Base-by-base conservation (phyloP, 441 rosid species). In the Jatropha multifida region DNA sequence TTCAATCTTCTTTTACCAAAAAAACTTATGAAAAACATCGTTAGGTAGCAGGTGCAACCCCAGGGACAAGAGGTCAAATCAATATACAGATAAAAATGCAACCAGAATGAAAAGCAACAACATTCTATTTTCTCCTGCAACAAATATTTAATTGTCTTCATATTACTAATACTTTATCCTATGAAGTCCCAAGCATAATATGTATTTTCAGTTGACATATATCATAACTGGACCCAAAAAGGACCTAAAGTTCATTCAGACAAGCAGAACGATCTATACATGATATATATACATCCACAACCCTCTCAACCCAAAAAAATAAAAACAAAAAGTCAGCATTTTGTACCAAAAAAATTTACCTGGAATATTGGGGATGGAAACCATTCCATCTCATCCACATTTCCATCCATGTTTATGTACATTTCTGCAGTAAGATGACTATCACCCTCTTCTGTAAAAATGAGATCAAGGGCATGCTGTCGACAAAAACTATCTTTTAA, bases 381-480 rank as follows among this genome's bases (percentile, higher is more conserved):
- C 93, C 93, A 92, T 40, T 94, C 98, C 15, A 86, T 74, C 51
- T 89, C 94, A 41, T 92, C 97, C 64, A 77, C 89, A 84, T 77
- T 85, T 78, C 88, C 92, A 78, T 90, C 96, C 85, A 93, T 82
- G 90, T 87, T 90, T 75, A 90, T 83, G 83, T 97, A 97, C 92
- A 92, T 87, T 75, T 97, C 97, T 32, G 99, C 99, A 76, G 75
- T 83, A 69, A 97, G 90, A 86, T 88, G 88, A 81, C 95, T 93
- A 75, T 93, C 98, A 69, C 99, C 99, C 74, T 97, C 99, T 82
- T 97, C 99, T 7, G 97, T 90, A 74, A 93, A 94, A 77, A 97
- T 94, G 78, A 97, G 97, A 79, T 97, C 99, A 69, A 97, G 88
- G 23, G 94, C 99, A 89, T 97, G 99, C 70, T 89, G 99, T 68